Evolutionary conservation across 2,329 filamentous ascomycete genomes (phyloP).

Genomic region (Paracamarosporium sp.): DNA sequence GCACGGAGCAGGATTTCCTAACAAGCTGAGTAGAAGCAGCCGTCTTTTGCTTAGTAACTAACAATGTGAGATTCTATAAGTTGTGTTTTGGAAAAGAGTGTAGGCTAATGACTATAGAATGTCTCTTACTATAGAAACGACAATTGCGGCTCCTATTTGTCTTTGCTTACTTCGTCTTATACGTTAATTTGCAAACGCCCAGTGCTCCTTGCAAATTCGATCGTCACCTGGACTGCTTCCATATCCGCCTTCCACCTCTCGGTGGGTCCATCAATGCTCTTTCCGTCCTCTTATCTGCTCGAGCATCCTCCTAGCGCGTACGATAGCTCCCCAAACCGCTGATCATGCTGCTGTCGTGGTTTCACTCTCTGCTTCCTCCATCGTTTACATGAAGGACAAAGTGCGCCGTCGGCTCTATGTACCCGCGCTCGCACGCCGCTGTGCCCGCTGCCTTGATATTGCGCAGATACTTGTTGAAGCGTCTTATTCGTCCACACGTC

Average conservation of each 20-base stretch:
- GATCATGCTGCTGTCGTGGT: not conserved
- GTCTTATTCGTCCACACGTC: too few species aligned
- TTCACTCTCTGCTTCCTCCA: slow-evolving; percentile 6
- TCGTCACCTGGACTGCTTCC: not conserved
- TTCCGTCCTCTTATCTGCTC: not conserved
- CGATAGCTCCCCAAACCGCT: not conserved
- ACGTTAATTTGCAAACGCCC: not conserved
- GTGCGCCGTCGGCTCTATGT: slow-evolving; percentile 17
- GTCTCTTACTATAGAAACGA: too few species aligned
- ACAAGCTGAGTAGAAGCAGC: too few species aligned
- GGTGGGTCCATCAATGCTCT: not conserved
- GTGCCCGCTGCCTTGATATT: slow-evolving; percentile 19
- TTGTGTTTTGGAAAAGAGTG: too few species aligned
- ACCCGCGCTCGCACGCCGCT: slow-evolving; percentile 17
- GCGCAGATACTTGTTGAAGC: slow-evolving; percentile 20
- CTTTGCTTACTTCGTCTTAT: not conserved
- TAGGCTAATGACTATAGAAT: too few species aligned
- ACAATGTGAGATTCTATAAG: too few species aligned
- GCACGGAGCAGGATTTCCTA: too few species aligned
- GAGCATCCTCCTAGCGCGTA: not conserved
- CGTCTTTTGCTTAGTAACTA: too few species aligned
- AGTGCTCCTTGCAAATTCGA: not conserved
- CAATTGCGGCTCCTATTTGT: not conserved
- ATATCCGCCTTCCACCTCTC: not conserved
- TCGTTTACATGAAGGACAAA: too few species aligned